phyloP scores from a whole-genome alignment of 768 basidiomycete species.

The Lactarius sanguifluus region DNA sequence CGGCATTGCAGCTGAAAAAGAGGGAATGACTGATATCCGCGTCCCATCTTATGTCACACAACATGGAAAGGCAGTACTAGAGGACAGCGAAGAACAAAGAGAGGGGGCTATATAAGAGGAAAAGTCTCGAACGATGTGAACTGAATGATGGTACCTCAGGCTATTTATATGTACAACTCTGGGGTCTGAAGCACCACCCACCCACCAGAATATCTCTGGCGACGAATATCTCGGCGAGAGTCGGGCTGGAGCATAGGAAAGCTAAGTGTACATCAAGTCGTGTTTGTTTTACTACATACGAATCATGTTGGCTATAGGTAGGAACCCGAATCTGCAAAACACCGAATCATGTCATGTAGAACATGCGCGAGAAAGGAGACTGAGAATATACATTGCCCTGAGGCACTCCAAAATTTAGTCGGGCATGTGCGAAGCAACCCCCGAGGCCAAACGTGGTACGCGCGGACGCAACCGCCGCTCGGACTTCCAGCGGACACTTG shows the following conservation, averaged over 20 bases:
- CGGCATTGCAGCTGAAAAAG: constrained; percentile 59
- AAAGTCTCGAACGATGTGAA: background rate
- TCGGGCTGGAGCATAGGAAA: background rate
- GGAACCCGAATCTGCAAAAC: no score
- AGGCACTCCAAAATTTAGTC: no score
- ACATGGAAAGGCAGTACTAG: constrained; percentile 16
- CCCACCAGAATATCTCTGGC: background rate
- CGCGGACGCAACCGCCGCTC: no score
- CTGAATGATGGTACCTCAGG: background rate
- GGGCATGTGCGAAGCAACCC: no score
- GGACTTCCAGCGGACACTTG: no score
- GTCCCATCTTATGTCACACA: constrained; percentile 56
- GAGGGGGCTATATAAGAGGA: background rate
- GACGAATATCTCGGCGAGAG: constrained; percentile 35
- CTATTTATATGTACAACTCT: background rate
- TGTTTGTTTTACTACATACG: background rate
- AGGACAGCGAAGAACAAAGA: background rate
- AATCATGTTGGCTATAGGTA: no score
- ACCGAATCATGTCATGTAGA: no score
- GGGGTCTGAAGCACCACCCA: background rate
- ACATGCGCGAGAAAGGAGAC: no score
- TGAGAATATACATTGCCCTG: no score
- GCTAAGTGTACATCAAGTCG: background rate
- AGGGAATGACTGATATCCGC: constrained; percentile 60
- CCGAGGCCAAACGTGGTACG: no score